Evolutionary conservation across 768 basidiomycete genomes (phyloP).

Genomic region (Leccinum longicurvipes): DNA sequence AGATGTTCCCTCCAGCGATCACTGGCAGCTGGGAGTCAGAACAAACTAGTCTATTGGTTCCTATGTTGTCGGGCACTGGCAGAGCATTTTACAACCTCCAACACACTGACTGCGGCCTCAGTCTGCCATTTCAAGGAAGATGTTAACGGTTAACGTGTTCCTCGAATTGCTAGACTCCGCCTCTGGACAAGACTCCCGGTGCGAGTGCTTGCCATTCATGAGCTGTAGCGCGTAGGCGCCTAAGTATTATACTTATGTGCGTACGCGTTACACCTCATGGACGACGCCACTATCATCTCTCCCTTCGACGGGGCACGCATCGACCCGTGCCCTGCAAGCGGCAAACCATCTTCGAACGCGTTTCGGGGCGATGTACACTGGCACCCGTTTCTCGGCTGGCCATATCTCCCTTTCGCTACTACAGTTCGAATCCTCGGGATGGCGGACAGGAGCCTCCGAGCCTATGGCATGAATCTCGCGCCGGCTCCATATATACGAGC

Average conservation of each 20-base stretch:
- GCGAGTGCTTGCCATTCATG: no score
- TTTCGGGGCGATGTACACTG: neutral
- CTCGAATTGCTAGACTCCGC: slow-evolving; percentile 1
- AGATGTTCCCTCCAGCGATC: no score
- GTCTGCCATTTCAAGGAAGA: no score
- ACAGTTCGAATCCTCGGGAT: slow-evolving; percentile 24
- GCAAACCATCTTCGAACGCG: slow-evolving; percentile 1
- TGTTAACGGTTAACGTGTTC: slow-evolving; percentile 29
- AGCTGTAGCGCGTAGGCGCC: no score
- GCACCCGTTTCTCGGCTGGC: neutral
- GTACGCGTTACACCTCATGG: slow-evolving; percentile 14
- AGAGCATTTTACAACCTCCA: slow-evolving; percentile 10
- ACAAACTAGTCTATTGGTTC: no score
- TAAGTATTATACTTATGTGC: slow-evolving; percentile 28
- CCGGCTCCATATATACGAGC: neutral
- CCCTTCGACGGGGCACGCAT: slow-evolving; percentile 2
- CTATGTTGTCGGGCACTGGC: no score
- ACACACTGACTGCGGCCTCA: slow-evolving; percentile 12
- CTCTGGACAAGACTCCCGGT: neutral
- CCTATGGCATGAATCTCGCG: neutral
- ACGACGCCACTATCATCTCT: neutral
- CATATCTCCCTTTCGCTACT: slow-evolving; percentile 9
- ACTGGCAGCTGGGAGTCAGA: no score
- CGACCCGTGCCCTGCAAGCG: slow-evolving; percentile 3
- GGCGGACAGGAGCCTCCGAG: slow-evolving; percentile 1